Percentiles rank a stretch among this genome's conserved stretches.
phyloP scores from a whole-genome alignment of 495 filamentous ascomycete species.

The Patellaria atrata region DNA sequence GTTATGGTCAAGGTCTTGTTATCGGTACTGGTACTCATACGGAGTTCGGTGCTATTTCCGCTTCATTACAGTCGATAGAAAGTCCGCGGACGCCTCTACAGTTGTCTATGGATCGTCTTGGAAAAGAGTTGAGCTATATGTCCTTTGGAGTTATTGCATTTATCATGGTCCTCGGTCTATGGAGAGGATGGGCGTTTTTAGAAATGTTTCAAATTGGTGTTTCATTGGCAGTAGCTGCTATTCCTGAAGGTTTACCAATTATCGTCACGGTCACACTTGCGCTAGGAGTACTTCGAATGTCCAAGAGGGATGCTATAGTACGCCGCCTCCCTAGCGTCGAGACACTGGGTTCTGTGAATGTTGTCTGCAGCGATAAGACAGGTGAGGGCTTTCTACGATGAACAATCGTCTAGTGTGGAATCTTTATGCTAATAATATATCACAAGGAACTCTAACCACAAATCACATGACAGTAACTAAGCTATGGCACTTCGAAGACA shows the following conservation, averaged over 20 bases:
- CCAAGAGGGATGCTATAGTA: conserved; percentile 83
- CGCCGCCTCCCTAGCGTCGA: conserved; percentile 91
- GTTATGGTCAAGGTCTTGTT: conserved; percentile 91
- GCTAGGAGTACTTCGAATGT: conserved; percentile 89
- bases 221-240: conserved; percentile 89
- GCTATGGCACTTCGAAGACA: conserved; percentile 78
- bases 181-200: conserved; percentile 75
- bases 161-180: conserved; percentile 76
- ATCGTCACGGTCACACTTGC: conserved; percentile 96
- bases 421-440: conserved; percentile 3
- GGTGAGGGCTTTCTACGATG: conserved; percentile 28
- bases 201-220: conserved; percentile 98
- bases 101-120: conserved; percentile 89
- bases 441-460: conserved; percentile 71
- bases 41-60: conserved; percentile 92
- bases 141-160: conserved; percentile 90
- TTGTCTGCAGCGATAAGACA: conserved; percentile 97
- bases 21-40: conserved; percentile 86
- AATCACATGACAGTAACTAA: conserved; percentile 98
- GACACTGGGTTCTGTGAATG: conserved; percentile 93
- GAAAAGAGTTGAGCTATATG: conserved; percentile 85
- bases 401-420: neutral
- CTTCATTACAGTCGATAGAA: conserved; percentile 83
- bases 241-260: conserved; percentile 92
- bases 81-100: conserved; percentile 89